Evolutionary conservation across 768 basidiomycete genomes (phyloP).

Genomic region (Pisolithus sp.): DNA sequence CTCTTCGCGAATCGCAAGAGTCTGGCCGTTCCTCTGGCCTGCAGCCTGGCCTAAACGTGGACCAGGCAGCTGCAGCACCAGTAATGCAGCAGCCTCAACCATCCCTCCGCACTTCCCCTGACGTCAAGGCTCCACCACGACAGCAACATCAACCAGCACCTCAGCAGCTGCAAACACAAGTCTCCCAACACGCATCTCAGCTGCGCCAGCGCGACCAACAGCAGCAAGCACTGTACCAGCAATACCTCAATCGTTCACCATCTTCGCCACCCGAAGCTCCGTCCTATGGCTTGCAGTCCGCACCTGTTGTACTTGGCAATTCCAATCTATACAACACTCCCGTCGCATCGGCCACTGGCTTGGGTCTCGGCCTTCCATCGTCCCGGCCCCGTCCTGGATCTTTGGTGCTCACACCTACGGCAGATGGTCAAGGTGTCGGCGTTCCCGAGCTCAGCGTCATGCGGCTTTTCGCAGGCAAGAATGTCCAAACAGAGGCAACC

Average conservation of each 20-base stretch:
- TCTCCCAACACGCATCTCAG: constrained; percentile 57
- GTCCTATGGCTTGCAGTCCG: constrained; percentile 72
- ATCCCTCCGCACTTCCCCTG: constrained; percentile 16
- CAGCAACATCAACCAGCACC: constrained; percentile 22
- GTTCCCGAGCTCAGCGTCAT: constrained; percentile 89
- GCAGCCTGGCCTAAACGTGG: constrained; percentile 22
- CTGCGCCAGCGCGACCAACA: constrained; percentile 85
- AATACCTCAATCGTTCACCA: constrained; percentile 84
- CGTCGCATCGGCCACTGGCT: constrained; percentile 34
- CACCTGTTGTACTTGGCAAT: constrained; percentile 52
- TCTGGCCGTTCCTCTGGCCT: constrained; percentile 49
- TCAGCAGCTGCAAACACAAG: constrained; percentile 31
- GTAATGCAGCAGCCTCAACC: constrained; percentile 58
- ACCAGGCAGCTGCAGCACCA: constrained; percentile 45
- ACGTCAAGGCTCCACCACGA: constrained; percentile 14
- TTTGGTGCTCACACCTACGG: constrained; percentile 56
- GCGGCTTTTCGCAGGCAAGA: constrained; percentile 89
- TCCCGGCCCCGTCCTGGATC: constrained; percentile 70
- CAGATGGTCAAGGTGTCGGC: constrained; percentile 54
- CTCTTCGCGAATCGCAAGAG: constrained; percentile 53
- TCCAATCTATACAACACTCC: constrained; percentile 37
- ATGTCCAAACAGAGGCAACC: constrained; percentile 88
- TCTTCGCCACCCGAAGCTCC: constrained; percentile 70
- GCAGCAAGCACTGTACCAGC: constrained; percentile 80
- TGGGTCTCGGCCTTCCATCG: constrained; percentile 42